Conservation (phyloP, 1,284 basidiomycete genomes). For the Athelia psychrophila region DNA sequence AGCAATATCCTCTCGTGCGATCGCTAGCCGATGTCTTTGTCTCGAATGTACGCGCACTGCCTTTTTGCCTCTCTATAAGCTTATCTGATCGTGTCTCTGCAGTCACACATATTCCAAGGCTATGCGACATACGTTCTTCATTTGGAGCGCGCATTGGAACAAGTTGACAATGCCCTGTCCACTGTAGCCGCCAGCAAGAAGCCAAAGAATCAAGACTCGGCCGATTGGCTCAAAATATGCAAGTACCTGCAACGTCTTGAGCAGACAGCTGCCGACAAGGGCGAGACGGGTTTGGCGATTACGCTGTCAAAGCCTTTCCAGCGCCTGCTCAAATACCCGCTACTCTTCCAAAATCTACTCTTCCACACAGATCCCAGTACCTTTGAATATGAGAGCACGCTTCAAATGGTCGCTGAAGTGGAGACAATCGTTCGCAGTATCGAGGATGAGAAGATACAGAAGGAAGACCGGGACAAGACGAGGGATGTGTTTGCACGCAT, state of each 20-base stretch:
- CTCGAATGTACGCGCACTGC: slow-evolving; percentile 69
- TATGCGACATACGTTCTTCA: slow-evolving; percentile 92
- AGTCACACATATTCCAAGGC: slow-evolving; percentile 91
- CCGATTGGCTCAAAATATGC: slow-evolving; percentile 75
- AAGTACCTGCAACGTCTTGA: slow-evolving; percentile 75
- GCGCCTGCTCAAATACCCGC: slow-evolving; percentile 92
- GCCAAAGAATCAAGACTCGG: slow-evolving; percentile 75
- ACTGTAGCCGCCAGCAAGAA: slow-evolving; percentile 63
- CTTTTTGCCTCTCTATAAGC: slow-evolving; percentile 6
- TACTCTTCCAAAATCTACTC: slow-evolving; percentile 96
- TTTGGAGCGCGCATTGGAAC: slow-evolving; percentile 84
- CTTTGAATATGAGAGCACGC: slow-evolving; percentile 94
- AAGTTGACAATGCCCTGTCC: slow-evolving; percentile 79
- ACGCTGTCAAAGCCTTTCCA: slow-evolving; percentile 97
- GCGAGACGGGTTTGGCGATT: slow-evolving; percentile 92
- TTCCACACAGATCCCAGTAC: slow-evolving; percentile 97
- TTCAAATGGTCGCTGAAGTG: slow-evolving; percentile 96
- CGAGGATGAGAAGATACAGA: slow-evolving; percentile 96
- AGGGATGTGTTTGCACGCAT: slow-evolving; percentile 94
- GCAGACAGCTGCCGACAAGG: slow-evolving; percentile 76
- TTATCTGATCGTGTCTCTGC: slow-evolving; percentile 13
- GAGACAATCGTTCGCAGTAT: slow-evolving; percentile 94
- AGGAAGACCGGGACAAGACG: slow-evolving; percentile 93
- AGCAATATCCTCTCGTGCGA: slow-evolving; percentile 89
- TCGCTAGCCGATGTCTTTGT: slow-evolving; percentile 93